phyloP scores from a whole-genome alignment of 73 alveolate species.

The Paraurostyla sp. region DNA sequence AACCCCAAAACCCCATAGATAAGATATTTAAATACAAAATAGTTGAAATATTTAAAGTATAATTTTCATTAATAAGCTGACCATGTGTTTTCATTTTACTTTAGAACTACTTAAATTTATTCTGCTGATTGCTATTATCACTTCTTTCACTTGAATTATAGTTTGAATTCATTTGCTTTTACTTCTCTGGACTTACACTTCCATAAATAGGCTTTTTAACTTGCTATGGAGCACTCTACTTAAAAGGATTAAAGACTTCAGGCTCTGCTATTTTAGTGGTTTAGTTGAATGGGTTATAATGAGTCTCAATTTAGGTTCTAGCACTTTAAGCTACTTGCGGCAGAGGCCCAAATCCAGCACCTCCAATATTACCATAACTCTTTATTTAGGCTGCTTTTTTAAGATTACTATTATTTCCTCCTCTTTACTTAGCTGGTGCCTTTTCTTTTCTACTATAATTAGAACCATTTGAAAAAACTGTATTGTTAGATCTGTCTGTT shows the following conservation, averaged over 20 bases:
- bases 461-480: background rate
- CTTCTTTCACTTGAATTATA: background rate
- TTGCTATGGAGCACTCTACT: background rate
- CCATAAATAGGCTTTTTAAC: slow-evolving; percentile 29
- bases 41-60: too few relatives aligned
- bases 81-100: slow-evolving; percentile 6
- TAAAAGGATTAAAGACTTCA: slow-evolving; percentile 13
- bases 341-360: background rate
- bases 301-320: background rate
- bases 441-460: slow-evolving; percentile 30
- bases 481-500: slow-evolving; percentile 43
- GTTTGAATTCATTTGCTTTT: background rate
- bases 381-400: background rate
- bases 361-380: background rate
- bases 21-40: too few relatives aligned
- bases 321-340: background rate
- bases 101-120: background rate
- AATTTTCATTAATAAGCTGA: background rate
- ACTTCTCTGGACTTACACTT: slow-evolving; percentile 42
- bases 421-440: slow-evolving; percentile 36
- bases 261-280: background rate
- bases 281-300: background rate
- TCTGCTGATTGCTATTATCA: background rate
- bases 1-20: too few relatives aligned
- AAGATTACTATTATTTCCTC: background rate